Evolutionary conservation across 2,329 filamentous ascomycete genomes (phyloP).

Genomic region (Colletotrichum limetticola): DNA sequence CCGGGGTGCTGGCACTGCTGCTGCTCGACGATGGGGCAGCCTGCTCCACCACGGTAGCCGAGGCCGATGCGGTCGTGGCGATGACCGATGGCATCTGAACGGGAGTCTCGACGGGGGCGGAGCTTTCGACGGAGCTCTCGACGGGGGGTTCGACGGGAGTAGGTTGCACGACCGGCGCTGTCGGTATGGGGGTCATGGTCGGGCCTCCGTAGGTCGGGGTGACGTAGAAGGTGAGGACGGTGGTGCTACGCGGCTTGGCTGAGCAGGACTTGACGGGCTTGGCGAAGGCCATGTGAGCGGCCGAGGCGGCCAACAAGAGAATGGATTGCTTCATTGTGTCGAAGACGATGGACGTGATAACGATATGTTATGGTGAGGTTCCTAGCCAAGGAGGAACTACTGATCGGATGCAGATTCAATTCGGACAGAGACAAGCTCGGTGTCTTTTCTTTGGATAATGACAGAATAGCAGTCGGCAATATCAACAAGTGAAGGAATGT

Average conservation of each 20-base stretch:
- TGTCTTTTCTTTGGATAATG: constrained; percentile 10
- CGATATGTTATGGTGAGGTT: neutral
- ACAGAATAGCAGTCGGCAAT: constrained; percentile 12
- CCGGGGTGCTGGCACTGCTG: constrained; percentile 8
- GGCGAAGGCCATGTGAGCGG: constrained; percentile 32
- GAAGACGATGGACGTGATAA: constrained; percentile 13
- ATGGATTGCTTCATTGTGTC: constrained; percentile 35
- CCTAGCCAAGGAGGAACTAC: constrained; percentile 7
- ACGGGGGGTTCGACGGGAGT: neutral
- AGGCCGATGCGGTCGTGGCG: constrained; percentile 10
- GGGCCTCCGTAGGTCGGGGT: neutral
- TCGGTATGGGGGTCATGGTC: constrained; percentile 10
- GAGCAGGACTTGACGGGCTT: constrained; percentile 21
- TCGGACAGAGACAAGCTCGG: neutral
- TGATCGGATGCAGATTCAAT: neutral
- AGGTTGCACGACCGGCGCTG: constrained; percentile 11
- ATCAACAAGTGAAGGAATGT: constrained; percentile 18
- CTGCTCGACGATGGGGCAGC: neutral
- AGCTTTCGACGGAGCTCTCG: constrained; percentile 15
- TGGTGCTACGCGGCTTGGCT: constrained; percentile 12
- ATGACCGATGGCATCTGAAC: constrained; percentile 4
- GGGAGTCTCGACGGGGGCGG: constrained; percentile 10
- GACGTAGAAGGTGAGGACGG: constrained; percentile 15
- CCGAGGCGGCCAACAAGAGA: constrained; percentile 34
- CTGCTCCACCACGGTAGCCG: constrained; percentile 7